phyloP scores from a whole-genome alignment of 306 rosid species.

The Cotoneaster glaucophyllus region DNA sequence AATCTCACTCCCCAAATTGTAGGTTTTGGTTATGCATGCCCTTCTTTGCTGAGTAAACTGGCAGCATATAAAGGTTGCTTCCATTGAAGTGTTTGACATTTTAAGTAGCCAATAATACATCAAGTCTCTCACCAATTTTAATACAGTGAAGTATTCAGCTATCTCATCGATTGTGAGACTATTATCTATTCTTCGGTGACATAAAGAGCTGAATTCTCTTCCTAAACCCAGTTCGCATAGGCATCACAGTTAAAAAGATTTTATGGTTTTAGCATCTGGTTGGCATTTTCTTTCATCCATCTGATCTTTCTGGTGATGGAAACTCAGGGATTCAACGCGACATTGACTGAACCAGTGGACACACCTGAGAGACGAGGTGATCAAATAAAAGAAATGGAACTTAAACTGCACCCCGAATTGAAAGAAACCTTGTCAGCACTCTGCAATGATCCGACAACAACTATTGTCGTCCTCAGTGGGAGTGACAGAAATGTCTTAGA shows the following conservation, averaged over 20 bases:
- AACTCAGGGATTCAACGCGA: slow-evolving; percentile 79
- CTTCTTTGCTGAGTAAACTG: no score
- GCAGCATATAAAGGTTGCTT: no score
- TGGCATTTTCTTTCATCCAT: background rate
- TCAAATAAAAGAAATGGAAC: slow-evolving; percentile 85
- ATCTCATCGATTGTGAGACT: background rate
- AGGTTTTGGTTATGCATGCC: background rate
- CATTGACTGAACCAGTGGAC: slow-evolving; percentile 89
- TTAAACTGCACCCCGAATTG: slow-evolving; percentile 70
- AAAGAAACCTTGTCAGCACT: slow-evolving; percentile 56
- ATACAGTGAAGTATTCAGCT: background rate
- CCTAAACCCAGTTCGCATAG: background rate
- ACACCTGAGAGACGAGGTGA: slow-evolving; percentile 66
- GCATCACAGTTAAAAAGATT: background rate
- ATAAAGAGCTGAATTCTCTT: background rate
- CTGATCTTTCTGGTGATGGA: slow-evolving; percentile 22
- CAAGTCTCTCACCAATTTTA: background rate
- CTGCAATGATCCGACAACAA: slow-evolving; percentile 69
- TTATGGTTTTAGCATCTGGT: background rate
- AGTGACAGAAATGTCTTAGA: slow-evolving; percentile 65
- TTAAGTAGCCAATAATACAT: background rate
- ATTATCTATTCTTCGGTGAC: background rate
- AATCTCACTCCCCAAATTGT: background rate
- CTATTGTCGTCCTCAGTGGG: slow-evolving; percentile 88
- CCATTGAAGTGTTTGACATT: background rate